Evolutionary conservation across 306 rosid species (phyloP), one percentile per base, ranked within the genome.

Genomic region (Vigna mungo): DNA sequence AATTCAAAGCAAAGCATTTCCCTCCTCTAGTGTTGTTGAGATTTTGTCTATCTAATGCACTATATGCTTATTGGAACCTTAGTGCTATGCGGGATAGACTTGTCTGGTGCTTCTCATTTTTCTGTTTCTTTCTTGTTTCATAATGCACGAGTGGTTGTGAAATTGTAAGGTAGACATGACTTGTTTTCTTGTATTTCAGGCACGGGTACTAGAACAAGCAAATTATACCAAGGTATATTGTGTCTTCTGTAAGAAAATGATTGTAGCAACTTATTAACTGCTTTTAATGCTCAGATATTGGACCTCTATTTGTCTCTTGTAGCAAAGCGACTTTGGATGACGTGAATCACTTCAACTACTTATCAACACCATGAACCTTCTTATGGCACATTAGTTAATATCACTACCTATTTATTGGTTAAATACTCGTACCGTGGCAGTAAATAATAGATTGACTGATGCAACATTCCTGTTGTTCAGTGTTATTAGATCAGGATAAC

Each of bases 161-260:
- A 53, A 49, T 46, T 71, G 60, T 72, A 54, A 53, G 72, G 27
- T 80, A 53, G 52, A 43, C 81, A 2, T 27, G 66, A 23, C 68
- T 64, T 75, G 65, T 63, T 17, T 54, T 75, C 72, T 37, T 72
- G 3, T 84, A 67, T 85, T 84, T 83, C 95, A 90, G 97, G 65
- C 85, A 7, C 75, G 87, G 93, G 75, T 74, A 76, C 85, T 94
- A 60, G 98, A 94, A 85, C 82, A 80, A 83, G 96, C 91, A 75
- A 92, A 88, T 77, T 92, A 92, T 78, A 88, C 95, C 46, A 88
- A 94, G 98, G 98, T 94, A 87, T 13, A 9, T 70, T 27, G 27
- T 54, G 41, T 48, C 78, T 73, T 51, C 53, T 10, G 18, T 56
- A 58, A 68, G 68, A 55, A 81, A 83, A 43, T 53, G 49, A 23